Conservation (phyloP, 2,329 filamentous ascomycete species). For the Bipolaris cookei region DNA sequence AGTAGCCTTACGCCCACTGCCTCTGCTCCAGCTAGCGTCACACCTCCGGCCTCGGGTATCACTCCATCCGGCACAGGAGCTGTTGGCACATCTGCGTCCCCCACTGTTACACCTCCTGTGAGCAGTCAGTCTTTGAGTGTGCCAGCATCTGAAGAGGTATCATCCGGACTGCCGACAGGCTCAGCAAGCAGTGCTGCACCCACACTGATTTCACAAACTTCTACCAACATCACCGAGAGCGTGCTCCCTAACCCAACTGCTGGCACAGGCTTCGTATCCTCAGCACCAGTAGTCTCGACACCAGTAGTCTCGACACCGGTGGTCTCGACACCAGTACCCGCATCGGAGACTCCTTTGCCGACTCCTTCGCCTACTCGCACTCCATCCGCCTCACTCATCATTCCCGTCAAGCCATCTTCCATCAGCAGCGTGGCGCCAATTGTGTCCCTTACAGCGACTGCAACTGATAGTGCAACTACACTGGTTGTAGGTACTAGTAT, state of each 20-base stretch:
- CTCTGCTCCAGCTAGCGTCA: slow-evolving; percentile 16
- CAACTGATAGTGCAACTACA: slow-evolving; percentile 53
- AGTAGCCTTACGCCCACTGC: slow-evolving; percentile 8
- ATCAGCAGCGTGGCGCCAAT: slow-evolving; percentile 37
- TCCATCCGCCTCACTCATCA: slow-evolving; percentile 22
- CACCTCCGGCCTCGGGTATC: slow-evolving; percentile 14
- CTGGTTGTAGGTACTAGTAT: slow-evolving; percentile 67
- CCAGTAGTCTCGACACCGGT: neutral
- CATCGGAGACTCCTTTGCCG: slow-evolving; percentile 5
- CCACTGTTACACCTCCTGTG: slow-evolving; percentile 9
- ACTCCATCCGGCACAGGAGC: slow-evolving; percentile 15
- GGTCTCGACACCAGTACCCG: slow-evolving; percentile 2
- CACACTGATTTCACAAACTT: slow-evolving; percentile 10
- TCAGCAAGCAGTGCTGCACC: slow-evolving; percentile 14
- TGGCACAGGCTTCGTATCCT: neutral
- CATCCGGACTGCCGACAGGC: slow-evolving; percentile 16
- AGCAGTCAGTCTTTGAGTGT: slow-evolving; percentile 20
- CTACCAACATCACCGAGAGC: slow-evolving; percentile 20
- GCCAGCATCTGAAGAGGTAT: slow-evolving; percentile 26
- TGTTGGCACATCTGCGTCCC: slow-evolving; percentile 14
- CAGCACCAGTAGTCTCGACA: neutral
- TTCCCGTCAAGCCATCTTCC: slow-evolving; percentile 24
- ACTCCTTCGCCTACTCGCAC: slow-evolving; percentile 8
- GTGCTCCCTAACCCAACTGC: slow-evolving; percentile 13
- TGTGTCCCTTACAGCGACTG: slow-evolving; percentile 55